Base-by-base conservation (phyloP, 768 basidiomycete genomes). In the Pisolithus microcarpus region DNA sequence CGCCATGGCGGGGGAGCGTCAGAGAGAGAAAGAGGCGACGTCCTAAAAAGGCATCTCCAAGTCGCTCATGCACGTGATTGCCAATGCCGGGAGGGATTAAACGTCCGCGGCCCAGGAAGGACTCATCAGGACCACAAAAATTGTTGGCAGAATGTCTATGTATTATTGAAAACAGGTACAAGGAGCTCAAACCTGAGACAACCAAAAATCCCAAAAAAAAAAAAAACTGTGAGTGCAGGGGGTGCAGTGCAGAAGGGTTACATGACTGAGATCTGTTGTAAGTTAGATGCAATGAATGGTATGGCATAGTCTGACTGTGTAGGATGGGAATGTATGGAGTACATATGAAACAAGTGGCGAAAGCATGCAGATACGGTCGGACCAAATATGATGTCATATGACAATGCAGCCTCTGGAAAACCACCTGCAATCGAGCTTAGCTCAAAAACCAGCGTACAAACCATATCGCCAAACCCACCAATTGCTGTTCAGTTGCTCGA, bases 371-470 rank as follows among this genome's bases (percentile, higher is more conserved):
- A 38, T 21, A 24, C 10, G 13, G 34, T 34, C 34, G 5, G n/a
- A 34, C 24, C 45, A 40, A 31, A 18, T n/a, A 10, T 36, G 28
- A 36, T 24, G 26, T 44, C 61, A 77, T 56, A 69, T 76, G 56
- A 85, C 75, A 16, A 75, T 73, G 64, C 85, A 87, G 38, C 85
- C 85, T 57, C 74, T 79, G 55, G 81, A 75, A 64, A 86, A 87
- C 85, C 85, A 87, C 85, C 85, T 87, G 31, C 28, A 63, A 49
- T 23, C 43, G 37, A 57, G 23, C 60, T 51, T 56, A 60, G 56
- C 43, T 47, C 16, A 52, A 49, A 42, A 56, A 53, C 59, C 53
- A 46, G 56, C 48, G 11, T 48, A 59, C 28, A 45, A 4, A 37
- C 24, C 31, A n/a, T 52, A 31, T 40, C 44, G 18, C 43, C 38